Conservation (phyloP, 306 rosid species). For the Delonix regia region DNA sequence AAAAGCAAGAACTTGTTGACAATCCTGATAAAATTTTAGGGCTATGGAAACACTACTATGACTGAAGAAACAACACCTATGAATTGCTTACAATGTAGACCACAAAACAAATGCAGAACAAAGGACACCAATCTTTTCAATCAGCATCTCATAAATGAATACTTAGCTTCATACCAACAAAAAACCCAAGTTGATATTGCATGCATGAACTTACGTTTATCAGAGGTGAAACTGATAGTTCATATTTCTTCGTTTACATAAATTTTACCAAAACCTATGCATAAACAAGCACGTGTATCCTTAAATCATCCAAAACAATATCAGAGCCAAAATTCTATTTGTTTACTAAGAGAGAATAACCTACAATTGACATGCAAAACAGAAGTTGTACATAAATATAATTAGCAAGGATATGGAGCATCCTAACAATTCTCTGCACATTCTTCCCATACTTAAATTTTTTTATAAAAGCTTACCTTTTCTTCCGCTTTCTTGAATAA, state of each 20-base stretch:
- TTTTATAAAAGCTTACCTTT: constrained; percentile 51
- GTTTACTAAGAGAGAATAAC: not conserved
- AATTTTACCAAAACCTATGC: not conserved
- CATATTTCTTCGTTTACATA: not conserved
- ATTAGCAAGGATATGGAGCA: constrained; percentile 3
- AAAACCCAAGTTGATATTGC: not conserved
- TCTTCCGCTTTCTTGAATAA: constrained; percentile 86
- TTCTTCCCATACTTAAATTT: constrained; percentile 8
- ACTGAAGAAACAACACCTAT: not conserved
- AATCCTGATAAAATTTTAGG: not conserved
- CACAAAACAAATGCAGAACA: not conserved
- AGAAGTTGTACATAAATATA: constrained; percentile 18
- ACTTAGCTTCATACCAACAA: not conserved
- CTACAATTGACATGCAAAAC: constrained; percentile 5
- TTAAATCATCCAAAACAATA: not conserved
- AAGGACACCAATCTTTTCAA: not conserved
- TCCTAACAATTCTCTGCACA: constrained; percentile 2
- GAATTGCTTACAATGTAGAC: not conserved
- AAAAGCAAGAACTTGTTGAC: not conserved
- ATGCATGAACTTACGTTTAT: not conserved
- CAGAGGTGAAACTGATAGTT: not conserved
- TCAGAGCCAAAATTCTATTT: not conserved
- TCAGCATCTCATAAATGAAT: not conserved
- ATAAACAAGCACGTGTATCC: not conserved
- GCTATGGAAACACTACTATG: not conserved